These are phyloP conservation scores for Candida sakaeoensis DNA, from an alignment of 805 yeast species.

Conservation along the genomic window DNA sequence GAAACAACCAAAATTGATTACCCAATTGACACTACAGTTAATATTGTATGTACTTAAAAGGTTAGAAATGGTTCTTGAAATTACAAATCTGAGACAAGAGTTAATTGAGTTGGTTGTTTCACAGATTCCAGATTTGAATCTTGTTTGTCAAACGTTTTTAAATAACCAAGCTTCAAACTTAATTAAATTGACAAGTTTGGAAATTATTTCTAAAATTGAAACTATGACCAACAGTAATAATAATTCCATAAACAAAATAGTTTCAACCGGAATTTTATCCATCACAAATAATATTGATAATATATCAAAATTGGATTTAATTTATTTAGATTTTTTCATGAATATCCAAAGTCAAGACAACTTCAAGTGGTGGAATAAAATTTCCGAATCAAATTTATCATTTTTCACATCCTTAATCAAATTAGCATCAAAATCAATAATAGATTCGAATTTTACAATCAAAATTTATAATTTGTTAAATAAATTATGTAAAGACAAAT, in stretches of 20 bases:
- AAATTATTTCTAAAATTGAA: slow-evolving; percentile 40
- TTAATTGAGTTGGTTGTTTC: slow-evolving; percentile 23
- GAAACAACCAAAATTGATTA: slow-evolving; percentile 44
- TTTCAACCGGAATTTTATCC: slow-evolving; percentile 7
- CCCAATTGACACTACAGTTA: slow-evolving; percentile 62
- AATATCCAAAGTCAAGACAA: slow-evolving; percentile 39
- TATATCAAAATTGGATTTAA: slow-evolving; percentile 49
- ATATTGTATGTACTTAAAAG: slow-evolving; percentile 53
- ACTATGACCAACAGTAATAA: slow-evolving; percentile 23
- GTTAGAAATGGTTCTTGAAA: slow-evolving; percentile 23
- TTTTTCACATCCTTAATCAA: slow-evolving; percentile 65
- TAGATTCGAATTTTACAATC: slow-evolving; percentile 21
- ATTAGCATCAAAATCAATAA: slow-evolving; percentile 24
- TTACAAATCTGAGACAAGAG: slow-evolving; percentile 17
- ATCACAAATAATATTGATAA: slow-evolving; percentile 14
- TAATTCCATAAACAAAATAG: slow-evolving; percentile 4
- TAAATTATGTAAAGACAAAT: slow-evolving; percentile 42
- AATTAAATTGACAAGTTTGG: slow-evolving; percentile 45
- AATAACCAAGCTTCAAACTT: slow-evolving; percentile 39
- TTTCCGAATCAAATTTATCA: slow-evolving; percentile 28
- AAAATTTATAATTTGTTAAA: slow-evolving; percentile 51
- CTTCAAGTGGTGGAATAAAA: slow-evolving; percentile 77
- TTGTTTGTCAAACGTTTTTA: slow-evolving; percentile 39
- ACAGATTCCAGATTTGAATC: slow-evolving; percentile 50
- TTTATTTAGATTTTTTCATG: slow-evolving; percentile 56